phyloP scores from a whole-genome alignment of 306 rosid species.

The Datisca glomerata region DNA sequence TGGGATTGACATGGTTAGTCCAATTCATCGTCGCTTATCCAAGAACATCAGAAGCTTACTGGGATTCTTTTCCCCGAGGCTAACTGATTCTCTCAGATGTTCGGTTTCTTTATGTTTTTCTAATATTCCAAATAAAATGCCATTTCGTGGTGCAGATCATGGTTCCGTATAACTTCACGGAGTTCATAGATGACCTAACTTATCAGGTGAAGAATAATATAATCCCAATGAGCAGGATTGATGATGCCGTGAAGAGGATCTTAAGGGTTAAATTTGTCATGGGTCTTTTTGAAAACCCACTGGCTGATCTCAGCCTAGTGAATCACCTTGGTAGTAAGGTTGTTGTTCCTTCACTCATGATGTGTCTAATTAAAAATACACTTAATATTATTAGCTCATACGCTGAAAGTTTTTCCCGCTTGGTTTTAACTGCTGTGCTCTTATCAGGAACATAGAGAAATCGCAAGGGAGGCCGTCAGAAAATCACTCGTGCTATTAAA shows the following conservation, averaged over 20 bases:
- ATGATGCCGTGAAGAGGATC: conserved; percentile 74
- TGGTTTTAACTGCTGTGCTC: neutral
- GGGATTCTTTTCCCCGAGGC: neutral
- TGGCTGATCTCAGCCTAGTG: conserved; percentile 52
- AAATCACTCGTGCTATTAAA: conserved; percentile 77
- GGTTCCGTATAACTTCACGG: conserved; percentile 46
- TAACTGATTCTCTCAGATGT: no score
- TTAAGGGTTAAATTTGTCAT: conserved; percentile 61
- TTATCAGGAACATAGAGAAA: conserved; percentile 72
- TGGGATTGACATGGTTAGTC: conserved; percentile 79
- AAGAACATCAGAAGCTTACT: neutral
- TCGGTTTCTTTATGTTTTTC: neutral
- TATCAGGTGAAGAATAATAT: conserved; percentile 49
- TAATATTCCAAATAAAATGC: no score
- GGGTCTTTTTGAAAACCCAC: conserved; percentile 78
- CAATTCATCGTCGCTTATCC: no score
- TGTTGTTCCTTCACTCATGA: no score
- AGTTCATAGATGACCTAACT: conserved; percentile 47
- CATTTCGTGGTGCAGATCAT: conserved; percentile 41
- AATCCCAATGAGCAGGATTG: conserved; percentile 61
- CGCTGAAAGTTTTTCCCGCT: neutral
- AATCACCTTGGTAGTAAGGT: conserved; percentile 71
- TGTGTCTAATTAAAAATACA: conserved; percentile 5
- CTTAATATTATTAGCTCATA: neutral
- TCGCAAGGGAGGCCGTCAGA: conserved; percentile 92